These are phyloP conservation scores for Moricandia moricandioides DNA, from an alignment of 345 rosid genomes.

Conservation along the genomic window DNA sequence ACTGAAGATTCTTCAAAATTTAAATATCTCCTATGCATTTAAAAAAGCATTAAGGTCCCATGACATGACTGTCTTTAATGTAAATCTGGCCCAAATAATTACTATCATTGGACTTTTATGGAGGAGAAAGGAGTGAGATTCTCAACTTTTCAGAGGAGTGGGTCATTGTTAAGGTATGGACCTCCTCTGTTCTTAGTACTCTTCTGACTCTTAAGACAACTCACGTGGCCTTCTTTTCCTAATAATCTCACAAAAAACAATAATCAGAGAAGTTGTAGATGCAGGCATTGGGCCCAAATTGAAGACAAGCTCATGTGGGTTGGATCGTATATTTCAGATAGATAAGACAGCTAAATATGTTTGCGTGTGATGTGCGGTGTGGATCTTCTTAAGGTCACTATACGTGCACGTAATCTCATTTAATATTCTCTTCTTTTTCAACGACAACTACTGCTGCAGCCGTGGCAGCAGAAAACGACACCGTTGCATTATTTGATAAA, in stretches of 20 bases:
- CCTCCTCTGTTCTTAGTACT: conserved; percentile 18
- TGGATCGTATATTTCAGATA: conserved; percentile 31
- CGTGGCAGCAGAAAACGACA: conserved; percentile 26
- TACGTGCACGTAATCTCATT: conserved; percentile 28
- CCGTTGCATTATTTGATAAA: not conserved
- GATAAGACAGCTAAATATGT: conserved; percentile 30
- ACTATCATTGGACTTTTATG: conserved; percentile 1
- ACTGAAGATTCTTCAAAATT: not conserved
- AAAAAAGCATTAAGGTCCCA: conserved; percentile 28
- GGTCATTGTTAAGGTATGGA: conserved; percentile 37
- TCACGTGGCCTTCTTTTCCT: conserved; percentile 25
- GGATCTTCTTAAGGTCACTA: conserved; percentile 20
- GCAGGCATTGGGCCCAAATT: conserved; percentile 25
- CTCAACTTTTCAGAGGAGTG: conserved; percentile 27
- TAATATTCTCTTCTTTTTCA: conserved; percentile 21
- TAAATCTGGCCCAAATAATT: conserved; percentile 23
- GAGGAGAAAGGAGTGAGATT: conserved; percentile 18
- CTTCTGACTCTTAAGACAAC: conserved; percentile 21
- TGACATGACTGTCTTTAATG: conserved; percentile 33
- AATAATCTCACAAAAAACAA: not conserved
- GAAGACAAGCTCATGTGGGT: conserved; percentile 32
- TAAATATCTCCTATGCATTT: conserved; percentile 1
- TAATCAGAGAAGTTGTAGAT: conserved; percentile 13
- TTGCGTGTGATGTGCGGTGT: conserved; percentile 27
- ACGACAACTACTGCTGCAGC: conserved; percentile 20